Conservation (phyloP, 2,329 filamentous ascomycete genomes). For the Exophiala spinifera region DNA sequence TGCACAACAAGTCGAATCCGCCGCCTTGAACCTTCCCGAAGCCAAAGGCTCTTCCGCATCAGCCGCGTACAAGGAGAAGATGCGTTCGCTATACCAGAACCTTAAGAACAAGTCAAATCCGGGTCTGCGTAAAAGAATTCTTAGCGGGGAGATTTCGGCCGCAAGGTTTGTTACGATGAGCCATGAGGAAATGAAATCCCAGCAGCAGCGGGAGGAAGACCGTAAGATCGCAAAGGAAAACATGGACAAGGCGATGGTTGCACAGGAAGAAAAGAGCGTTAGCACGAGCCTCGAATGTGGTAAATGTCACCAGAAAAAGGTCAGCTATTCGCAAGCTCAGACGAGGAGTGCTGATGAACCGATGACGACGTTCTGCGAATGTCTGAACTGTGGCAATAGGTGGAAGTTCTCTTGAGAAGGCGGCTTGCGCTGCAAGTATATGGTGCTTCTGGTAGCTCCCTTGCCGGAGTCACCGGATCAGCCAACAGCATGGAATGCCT, state of each 20-base stretch:
- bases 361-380: conserved; percentile 50
- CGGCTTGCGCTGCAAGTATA: too few species aligned
- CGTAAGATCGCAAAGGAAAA: conserved; percentile 80
- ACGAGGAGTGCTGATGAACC: conserved; percentile 94
- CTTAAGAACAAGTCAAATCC: conserved; percentile 89
- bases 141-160: conserved; percentile 68
- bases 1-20: conserved; percentile 71
- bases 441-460: too few species aligned
- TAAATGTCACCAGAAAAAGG: conserved; percentile 89
- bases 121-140: conserved; percentile 70
- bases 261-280: conserved; percentile 86
- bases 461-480: too few species aligned
- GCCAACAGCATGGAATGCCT: too few species aligned
- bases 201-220: conserved; percentile 73
- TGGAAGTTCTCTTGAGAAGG: conserved; percentile 35
- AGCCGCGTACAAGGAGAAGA: conserved; percentile 77
- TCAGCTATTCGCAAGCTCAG: conserved; percentile 94
- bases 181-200: conserved; percentile 86
- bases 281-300: conserved; percentile 83
- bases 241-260: conserved; percentile 95
- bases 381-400: conserved; percentile 47
- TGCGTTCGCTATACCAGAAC: conserved; percentile 90
- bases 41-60: conserved; percentile 67
- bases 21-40: conserved; percentile 57
- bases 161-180: conserved; percentile 80